Evolutionary conservation across 257 asterid genomes (phyloP), one percentile per base, ranked within the genome.

Genomic region (Petunia secreta): DNA sequence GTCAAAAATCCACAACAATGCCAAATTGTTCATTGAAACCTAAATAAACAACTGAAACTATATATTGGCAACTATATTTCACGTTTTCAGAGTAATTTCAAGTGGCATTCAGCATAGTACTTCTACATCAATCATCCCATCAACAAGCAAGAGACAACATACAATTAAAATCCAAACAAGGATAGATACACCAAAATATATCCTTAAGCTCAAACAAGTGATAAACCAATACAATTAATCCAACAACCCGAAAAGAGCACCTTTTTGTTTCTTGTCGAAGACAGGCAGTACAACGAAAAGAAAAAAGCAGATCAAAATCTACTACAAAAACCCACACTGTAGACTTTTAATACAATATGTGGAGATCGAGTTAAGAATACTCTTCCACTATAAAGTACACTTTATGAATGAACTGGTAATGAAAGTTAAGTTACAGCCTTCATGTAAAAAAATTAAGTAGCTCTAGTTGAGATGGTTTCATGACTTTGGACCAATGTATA

Each of bases 1-100:
- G 53, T 69, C 9, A 3, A 25, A 69, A 39, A 38, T 69, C 77
- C 77, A 46, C 59, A 46, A 46, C 77, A 69, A 10, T 69, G 76
- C 1, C 58, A 46, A 68, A 46, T 44, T 46, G 58, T 71, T 71
- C 34, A 71, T 25, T 0, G 40, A 68, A 69, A 71, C 77, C 60
- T 71, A 34, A 71, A 48, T 48, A 48, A 71, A 41, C 41, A 71
- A 71, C 77, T 25, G 25, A 25, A 10, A 55, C 59, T 25, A 25
- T 25, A 25, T 4, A 68, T 15, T 38, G 11, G 39, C 55, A 15
- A 43, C 75, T 68, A 43, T 3, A 68, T 68, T 68, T 68, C 40
- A n/a, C 55, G 8, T 68, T 39, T 68, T n/a, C 4, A 44, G 7
- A 68, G 2, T 43, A 43, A 68, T 16, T 68, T 44, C 57, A 68